A percentile compares a stretch with the other conserved stretches of the same genome.
Conservation (phyloP, 352 stramenopile species). For the Globisporangium emineosum region DNA sequence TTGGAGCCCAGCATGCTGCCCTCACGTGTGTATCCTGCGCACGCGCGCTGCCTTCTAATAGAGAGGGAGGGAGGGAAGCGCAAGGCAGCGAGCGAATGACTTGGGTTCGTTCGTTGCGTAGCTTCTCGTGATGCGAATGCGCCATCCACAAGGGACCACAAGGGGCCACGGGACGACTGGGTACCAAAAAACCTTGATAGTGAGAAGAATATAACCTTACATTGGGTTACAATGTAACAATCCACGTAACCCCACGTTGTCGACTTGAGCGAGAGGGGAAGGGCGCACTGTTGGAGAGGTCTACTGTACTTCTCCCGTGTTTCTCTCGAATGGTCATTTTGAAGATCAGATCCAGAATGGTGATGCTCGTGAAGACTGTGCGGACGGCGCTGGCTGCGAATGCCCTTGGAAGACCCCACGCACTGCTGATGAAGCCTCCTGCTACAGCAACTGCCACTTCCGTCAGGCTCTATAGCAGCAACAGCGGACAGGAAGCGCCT, state of each 20-base stretch:
- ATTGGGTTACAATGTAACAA: no score
- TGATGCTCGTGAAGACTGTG: background rate
- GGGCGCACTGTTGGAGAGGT: background rate
- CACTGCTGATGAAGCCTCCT: background rate
- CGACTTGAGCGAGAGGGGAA: no score
- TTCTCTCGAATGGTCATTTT: background rate
- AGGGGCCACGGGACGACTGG: background rate
- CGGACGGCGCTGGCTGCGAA: background rate
- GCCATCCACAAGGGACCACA: background rate
- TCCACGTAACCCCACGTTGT: no score
- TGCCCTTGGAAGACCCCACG: background rate
- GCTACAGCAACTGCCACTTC: background rate
- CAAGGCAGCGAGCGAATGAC: background rate
- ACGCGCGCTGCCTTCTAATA: background rate
- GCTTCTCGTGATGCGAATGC: background rate
- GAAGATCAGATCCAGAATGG: background rate
- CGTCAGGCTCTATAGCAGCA: background rate
- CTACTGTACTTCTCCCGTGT: background rate
- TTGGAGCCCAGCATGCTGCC: conserved; percentile 9
- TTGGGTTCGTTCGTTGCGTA: background rate
- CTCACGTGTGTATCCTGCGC: background rate
- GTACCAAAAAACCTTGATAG: no score
- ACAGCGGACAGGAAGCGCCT: conserved; percentile 5
- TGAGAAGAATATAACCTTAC: background rate
- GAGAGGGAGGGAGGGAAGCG: background rate